A percentile compares a stretch with the other conserved stretches of the same genome.
These are phyloP conservation scores for Syncephalastrum racemosum DNA, from an alignment of 371 early-diverging fungal species.

Conservation along the genomic window DNA sequence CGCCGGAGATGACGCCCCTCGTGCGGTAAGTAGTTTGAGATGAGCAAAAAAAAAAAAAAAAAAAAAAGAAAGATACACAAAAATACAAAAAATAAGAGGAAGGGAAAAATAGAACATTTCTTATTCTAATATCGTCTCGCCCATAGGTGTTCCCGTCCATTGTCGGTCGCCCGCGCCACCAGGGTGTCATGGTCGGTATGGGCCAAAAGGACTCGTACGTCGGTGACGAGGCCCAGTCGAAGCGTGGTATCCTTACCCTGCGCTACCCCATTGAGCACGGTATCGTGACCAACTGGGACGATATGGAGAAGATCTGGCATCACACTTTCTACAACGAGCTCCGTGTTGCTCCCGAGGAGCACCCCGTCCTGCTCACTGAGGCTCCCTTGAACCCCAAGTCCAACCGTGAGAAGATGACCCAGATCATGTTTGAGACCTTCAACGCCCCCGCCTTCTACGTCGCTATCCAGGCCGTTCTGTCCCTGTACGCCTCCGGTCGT, in stretches of 20 bases:
- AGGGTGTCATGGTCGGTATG: conserved; percentile 99
- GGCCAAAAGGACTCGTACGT: conserved; percentile 99
- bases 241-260: conserved; percentile 99
- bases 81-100: not conserved
- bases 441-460: conserved; percentile 99
- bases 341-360: conserved; percentile 91
- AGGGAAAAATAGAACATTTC: not conserved
- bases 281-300: conserved; percentile 99
- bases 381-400: conserved; percentile 99
- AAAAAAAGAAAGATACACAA: not conserved
- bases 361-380: conserved; percentile 99
- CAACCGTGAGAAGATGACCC: conserved; percentile 99
- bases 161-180: conserved; percentile 99
- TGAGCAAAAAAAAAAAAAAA: conserved; percentile 6
- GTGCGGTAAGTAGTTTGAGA: conserved; percentile 84
- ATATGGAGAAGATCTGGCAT: conserved; percentile 99
- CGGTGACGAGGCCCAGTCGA: conserved; percentile 99
- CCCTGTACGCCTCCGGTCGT: conserved; percentile 98
- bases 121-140: conserved; percentile 2
- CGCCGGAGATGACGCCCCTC: conserved; percentile 99
- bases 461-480: conserved; percentile 98
- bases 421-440: conserved; percentile 99
- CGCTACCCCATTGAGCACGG: conserved; percentile 99
- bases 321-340: conserved; percentile 95
- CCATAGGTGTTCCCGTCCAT: conserved; percentile 98